Evolutionary conservation across 2,329 filamentous ascomycete species (phyloP).

Genomic region (Hypoxylon sp.): DNA sequence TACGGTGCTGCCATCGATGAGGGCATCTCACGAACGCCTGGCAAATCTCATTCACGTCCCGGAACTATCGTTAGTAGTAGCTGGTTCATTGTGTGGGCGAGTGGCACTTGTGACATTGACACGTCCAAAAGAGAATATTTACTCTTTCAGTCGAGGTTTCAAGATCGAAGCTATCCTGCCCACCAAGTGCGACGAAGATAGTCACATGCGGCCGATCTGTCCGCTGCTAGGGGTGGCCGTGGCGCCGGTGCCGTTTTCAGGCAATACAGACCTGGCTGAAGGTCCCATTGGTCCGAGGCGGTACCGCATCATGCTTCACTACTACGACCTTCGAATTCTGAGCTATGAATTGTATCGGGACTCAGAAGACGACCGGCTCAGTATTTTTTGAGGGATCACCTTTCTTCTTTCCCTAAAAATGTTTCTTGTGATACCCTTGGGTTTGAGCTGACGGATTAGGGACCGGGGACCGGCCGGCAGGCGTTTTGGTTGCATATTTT

Average conservation of each 20-base stretch:
- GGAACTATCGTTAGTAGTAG: conserved; percentile 75
- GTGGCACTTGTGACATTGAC: conserved; percentile 73
- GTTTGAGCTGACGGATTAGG: conserved; percentile 12
- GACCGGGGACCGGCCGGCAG: conserved; percentile 8
- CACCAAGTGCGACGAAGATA: conserved; percentile 58
- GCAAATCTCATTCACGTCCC: conserved; percentile 74
- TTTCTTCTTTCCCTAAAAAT: conserved; percentile 19
- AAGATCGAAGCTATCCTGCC: conserved; percentile 67
- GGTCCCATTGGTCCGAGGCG: conserved; percentile 55
- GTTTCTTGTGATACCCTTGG: conserved; percentile 34
- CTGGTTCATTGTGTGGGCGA: conserved; percentile 74
- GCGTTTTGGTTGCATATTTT: conserved; percentile 34
- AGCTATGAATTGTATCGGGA: conserved; percentile 73
- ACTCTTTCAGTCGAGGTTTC: conserved; percentile 57
- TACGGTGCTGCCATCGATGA: conserved; percentile 50
- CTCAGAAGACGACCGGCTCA: conserved; percentile 48
- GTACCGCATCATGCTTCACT: conserved; percentile 77
- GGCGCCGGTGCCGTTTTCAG: conserved; percentile 68
- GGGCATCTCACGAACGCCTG: conserved; percentile 60
- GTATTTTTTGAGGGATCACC: conserved; percentile 37
- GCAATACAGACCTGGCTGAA: conserved; percentile 41
- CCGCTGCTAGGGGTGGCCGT: conserved; percentile 76
- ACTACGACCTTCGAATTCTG: conserved; percentile 75
- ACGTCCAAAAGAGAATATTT: conserved; percentile 47
- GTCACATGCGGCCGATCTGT: conserved; percentile 57